These are phyloP conservation scores for Beauveria caledonica DNA, from an alignment of 2,329 filamentous ascomycete genomes.

Conservation along the genomic window DNA sequence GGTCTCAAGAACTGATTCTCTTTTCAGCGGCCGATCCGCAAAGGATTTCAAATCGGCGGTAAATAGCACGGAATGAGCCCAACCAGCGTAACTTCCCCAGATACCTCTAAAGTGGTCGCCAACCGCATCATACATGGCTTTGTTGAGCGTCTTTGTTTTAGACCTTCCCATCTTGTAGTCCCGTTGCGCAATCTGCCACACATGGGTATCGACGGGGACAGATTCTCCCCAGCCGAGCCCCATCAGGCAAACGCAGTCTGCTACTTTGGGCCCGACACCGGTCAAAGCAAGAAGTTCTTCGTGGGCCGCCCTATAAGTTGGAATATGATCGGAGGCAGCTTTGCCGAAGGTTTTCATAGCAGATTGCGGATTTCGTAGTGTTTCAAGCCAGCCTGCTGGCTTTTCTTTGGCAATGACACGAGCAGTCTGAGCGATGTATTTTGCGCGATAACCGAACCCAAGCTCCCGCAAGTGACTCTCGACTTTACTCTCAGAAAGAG, in stretches of 20 bases:
- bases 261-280: conserved; percentile 92
- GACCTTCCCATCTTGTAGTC: conserved; percentile 90
- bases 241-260: conserved; percentile 95
- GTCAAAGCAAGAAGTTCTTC: conserved; percentile 69
- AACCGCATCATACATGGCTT: conserved; percentile 80
- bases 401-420: conserved; percentile 59
- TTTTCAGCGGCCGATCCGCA: conserved; percentile 45
- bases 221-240: conserved; percentile 92
- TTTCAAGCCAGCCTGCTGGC: conserved; percentile 66
- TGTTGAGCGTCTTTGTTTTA: conserved; percentile 78
- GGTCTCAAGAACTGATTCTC: background rate
- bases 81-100: conserved; percentile 91
- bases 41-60: conserved; percentile 87
- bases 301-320: conserved; percentile 73
- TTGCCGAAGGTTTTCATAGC: conserved; percentile 33
- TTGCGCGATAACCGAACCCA: conserved; percentile 91
- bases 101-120: conserved; percentile 81
- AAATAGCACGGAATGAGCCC: conserved; percentile 96
- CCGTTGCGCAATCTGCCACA: conserved; percentile 95
- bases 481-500: conserved; percentile 64
- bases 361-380: conserved; percentile 68
- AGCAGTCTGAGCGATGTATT: conserved; percentile 84
- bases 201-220: conserved; percentile 93
- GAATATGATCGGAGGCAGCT: conserved; percentile 38
- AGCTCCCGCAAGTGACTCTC: conserved; percentile 72